Evolutionary conservation across 345 rosid species (phyloP).

Genomic region (Euclidium syriacum): DNA sequence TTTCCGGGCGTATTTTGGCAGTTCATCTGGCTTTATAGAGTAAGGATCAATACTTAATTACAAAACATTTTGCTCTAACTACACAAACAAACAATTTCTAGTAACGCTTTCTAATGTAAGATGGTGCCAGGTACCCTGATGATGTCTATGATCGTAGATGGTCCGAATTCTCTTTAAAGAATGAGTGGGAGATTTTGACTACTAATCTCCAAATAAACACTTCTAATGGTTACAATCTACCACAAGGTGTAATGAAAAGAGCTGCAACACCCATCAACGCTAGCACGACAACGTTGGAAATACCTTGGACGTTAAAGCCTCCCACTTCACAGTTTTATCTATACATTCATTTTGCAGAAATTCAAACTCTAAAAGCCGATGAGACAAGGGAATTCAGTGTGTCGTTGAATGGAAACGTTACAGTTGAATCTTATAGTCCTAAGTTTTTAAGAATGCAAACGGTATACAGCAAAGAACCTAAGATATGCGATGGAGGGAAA

Average conservation of each 20-base stretch:
- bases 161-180: neutral
- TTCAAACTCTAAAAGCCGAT: slow-evolving; percentile 5
- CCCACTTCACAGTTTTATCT: slow-evolving; percentile 13
- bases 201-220: neutral
- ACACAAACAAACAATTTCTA: neutral
- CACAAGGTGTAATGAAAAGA: slow-evolving; percentile 23
- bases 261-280: slow-evolving; percentile 21
- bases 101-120: neutral
- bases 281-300: slow-evolving; percentile 2
- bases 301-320: neutral
- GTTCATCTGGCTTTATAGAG: neutral
- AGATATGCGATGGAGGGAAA: neutral
- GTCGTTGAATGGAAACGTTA: neutral
- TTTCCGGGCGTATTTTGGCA: neutral
- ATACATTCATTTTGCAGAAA: slow-evolving; percentile 29
- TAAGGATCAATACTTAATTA: neutral
- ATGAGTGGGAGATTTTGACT: neutral
- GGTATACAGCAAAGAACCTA: neutral
- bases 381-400: slow-evolving; percentile 7
- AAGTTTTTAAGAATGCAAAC: neutral
- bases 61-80: neutral
- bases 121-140: slow-evolving; percentile 10
- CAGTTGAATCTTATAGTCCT: slow-evolving; percentile 5
- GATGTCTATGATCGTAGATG: slow-evolving; percentile 26
- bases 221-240: neutral